Conservation (phyloP, 2,329 filamentous ascomycete genomes). For the Talaromyces sp. region DNA sequence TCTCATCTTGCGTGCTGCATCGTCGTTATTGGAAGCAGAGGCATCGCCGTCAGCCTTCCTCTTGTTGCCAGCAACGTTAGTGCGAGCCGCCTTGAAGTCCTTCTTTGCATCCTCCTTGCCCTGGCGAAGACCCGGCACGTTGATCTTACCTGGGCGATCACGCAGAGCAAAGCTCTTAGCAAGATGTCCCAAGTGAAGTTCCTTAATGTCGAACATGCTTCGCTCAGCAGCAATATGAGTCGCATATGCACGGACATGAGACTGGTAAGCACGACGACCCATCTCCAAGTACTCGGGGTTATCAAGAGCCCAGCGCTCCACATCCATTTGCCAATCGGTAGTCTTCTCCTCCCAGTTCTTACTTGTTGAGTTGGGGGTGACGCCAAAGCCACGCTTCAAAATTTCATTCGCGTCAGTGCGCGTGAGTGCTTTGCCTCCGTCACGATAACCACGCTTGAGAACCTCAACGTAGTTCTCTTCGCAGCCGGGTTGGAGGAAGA, state of each 20-base stretch:
- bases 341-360: conserved; percentile 66
- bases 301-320: conserved; percentile 67
- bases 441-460: conserved; percentile 70
- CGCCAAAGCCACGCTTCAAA: conserved; percentile 66
- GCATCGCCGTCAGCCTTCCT: conserved; percentile 36
- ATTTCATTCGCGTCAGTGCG: conserved; percentile 67
- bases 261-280: conserved; percentile 83
- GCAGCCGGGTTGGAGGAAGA: conserved; percentile 87
- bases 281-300: conserved; percentile 73
- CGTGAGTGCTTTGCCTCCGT: conserved; percentile 64
- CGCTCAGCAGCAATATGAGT: conserved; percentile 88
- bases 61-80: conserved; percentile 38
- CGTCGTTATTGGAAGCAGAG: conserved; percentile 40
- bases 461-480: conserved; percentile 89
- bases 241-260: conserved; percentile 90
- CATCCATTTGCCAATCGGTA: conserved; percentile 68
- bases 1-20: conserved; percentile 57
- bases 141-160: conserved; percentile 83
- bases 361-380: conserved; percentile 42
- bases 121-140: conserved; percentile 53
- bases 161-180: conserved; percentile 91
- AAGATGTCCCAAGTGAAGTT: conserved; percentile 86
- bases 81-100: conserved; percentile 50
- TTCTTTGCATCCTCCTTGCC: conserved; percentile 51
- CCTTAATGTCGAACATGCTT: conserved; percentile 85